Evolutionary conservation across 805 yeast genomes (phyloP).

Genomic region (Pichia exigua): DNA sequence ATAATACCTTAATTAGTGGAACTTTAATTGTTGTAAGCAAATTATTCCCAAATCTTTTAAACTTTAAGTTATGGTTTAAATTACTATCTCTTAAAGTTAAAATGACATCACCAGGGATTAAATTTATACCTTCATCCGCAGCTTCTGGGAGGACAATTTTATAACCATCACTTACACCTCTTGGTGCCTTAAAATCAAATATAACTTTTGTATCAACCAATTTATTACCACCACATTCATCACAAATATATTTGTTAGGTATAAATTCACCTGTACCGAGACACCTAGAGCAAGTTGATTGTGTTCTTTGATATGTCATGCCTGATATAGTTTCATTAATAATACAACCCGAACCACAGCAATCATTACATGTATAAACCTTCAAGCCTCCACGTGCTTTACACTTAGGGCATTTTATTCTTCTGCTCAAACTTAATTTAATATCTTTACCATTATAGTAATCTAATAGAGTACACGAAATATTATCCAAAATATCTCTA

Average conservation of each 20-base stretch:
- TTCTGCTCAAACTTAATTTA: constrained; percentile 47
- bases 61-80: constrained; percentile 19
- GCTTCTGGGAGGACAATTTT: constrained; percentile 46
- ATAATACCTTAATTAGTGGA: constrained; percentile 18
- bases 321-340: constrained; percentile 37
- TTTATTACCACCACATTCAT: constrained; percentile 38
- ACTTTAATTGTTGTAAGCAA: constrained; percentile 15
- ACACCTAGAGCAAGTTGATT: constrained; percentile 39
- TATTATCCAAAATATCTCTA: constrained; percentile 48
- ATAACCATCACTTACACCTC: constrained; percentile 50
- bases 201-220: constrained; percentile 41
- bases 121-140: constrained; percentile 55
- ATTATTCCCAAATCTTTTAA: constrained; percentile 30
- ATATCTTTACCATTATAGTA: constrained; percentile 49
- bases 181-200: constrained; percentile 43
- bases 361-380: constrained; percentile 28
- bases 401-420: constrained; percentile 42
- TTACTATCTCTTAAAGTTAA: constrained; percentile 39
- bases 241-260: constrained; percentile 30
- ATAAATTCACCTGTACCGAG: constrained; percentile 34
- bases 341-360: constrained; percentile 37
- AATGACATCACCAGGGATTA: constrained; percentile 61
- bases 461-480: constrained; percentile 46
- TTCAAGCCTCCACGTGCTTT: constrained; percentile 42
- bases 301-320: constrained; percentile 34